Base-by-base conservation (phyloP, 2,329 filamentous ascomycete species). In the Ophiocordyceps sinensis region DNA sequence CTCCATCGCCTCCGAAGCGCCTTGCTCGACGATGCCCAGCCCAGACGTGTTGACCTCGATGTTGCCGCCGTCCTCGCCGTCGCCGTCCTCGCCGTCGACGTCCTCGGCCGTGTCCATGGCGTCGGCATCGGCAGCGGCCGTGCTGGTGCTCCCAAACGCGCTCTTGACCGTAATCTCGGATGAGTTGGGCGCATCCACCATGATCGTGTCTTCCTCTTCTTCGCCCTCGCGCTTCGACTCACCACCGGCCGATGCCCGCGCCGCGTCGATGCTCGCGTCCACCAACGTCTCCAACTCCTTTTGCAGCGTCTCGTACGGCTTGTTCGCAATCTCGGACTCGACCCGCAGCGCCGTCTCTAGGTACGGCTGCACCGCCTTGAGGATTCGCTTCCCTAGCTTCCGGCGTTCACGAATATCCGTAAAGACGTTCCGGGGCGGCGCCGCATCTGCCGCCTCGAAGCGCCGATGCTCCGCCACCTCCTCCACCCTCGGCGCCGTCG, bases 341-440 rank as follows among this genome's bases (percentile, higher is more conserved):
- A 85, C 84, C 41, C 73, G 74, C 37, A 87, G 63, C 1, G 86
- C 86, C 41, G 75, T 71, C 57, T 94, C 83, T 3, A 94, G 67
- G 36, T 78, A 71, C 13, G 83, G 78, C 56, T 93, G 85, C 28
- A 94, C 73, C 1, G 79, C 77, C 57, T 86, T 93, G 49, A 94
- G 73, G 45, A 95, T 94, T 23, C 87, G 77, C 61, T 93, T 94
- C 21, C 84, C 86, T n/a, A 94, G 66, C 50, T 82, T 83, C 52
- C 85, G 83, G 45, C 83, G 78, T 50, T 94, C 84, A 43, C 85
- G 83, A 45, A 86, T 77, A 51, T 94, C 86, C 44, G 62, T 66
- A 59, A 64, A 78, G 52, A 57, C 69, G 52, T 61, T 65, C 60
- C 65, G 78, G 47, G 47, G 64, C 50, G 51, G 68, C 47, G 53